Evolutionary conservation across 495 filamentous ascomycete genomes (phyloP), one percentile per base, ranked within the genome.

Genomic region (Xylaria flabelliformis): DNA sequence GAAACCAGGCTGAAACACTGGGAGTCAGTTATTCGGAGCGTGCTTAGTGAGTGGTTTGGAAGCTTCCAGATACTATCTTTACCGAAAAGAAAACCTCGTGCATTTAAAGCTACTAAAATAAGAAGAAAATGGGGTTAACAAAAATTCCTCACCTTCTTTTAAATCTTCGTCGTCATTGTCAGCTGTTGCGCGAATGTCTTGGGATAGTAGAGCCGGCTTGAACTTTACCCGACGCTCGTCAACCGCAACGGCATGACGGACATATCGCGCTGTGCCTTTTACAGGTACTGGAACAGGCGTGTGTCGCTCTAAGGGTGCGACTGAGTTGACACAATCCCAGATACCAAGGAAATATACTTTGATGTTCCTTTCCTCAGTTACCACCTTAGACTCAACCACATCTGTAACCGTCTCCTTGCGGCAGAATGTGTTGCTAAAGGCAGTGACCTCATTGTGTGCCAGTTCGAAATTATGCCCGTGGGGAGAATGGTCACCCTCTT

Each of bases 171-270:
- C 71, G 39, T 53, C 50, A 9, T 72, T 21, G 44, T 61, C 26
- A 56, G 67, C 44, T 26, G 74, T 62, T n/a, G 67, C 48, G 6
- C 73, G 77, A 44, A 74, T 77, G 29, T 78, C 77, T 59, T 78
- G 77, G 17, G 77, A 73, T 12, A 78, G 67, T 55, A 78, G 67
- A 56, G 77, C 77, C 0, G 75, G 73, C 73, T 77, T 78, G 74
- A 86, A 86, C 66, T 85, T 85, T 46, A 82, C 80, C 0, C 84
- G 80, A 44, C 83, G 79, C 69, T 86, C 84, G 41, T 86, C 84
- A 59, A 85, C 80, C 2, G 79, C 72, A 13, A 85, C 83, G 5
- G 83, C 83, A 69, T 86, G 84, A 13, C 84, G 79, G 51, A 85
- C 78, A 50, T 76, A 77, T 0, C 74, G 70, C 21, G 82, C 81